These are phyloP conservation scores for Albophoma yamanashiensis DNA, from an alignment of 2,329 filamentous ascomycete genomes.

Conservation along the genomic window DNA sequence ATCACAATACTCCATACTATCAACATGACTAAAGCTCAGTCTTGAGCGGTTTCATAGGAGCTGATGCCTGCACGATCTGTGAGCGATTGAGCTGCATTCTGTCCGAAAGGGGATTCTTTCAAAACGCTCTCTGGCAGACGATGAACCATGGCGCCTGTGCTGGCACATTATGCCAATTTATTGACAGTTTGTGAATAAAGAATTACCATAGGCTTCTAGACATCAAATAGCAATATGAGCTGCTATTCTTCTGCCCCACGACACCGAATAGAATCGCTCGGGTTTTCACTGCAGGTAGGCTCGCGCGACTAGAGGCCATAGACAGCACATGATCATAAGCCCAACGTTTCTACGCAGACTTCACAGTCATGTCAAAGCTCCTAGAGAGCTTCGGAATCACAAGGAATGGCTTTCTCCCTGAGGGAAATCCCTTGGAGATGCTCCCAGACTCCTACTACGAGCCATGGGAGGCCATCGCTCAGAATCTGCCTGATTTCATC, in stretches of 20 bases:
- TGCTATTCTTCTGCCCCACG: neutral
- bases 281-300: neutral
- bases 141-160: neutral
- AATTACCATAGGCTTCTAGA: neutral
- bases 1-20: neutral
- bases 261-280: neutral
- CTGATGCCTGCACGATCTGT: neutral
- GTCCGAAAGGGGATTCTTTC: no score
- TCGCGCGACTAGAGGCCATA: neutral
- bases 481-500: conserved; percentile 59
- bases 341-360: neutral
- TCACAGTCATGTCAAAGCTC: neutral
- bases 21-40: neutral
- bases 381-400: conserved; percentile 26
- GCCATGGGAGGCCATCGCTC: conserved; percentile 65
- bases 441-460: conserved; percentile 65
- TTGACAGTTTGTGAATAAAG: neutral
- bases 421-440: conserved; percentile 50
- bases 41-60: neutral
- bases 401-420: conserved; percentile 66
- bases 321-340: neutral
- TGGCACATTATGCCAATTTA: neutral
- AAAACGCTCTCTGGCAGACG: neutral
- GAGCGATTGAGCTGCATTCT: neutral
- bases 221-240: neutral